phyloP scores from a whole-genome alignment of 345 rosid genomes.

The Sisymbrium altissimum region DNA sequence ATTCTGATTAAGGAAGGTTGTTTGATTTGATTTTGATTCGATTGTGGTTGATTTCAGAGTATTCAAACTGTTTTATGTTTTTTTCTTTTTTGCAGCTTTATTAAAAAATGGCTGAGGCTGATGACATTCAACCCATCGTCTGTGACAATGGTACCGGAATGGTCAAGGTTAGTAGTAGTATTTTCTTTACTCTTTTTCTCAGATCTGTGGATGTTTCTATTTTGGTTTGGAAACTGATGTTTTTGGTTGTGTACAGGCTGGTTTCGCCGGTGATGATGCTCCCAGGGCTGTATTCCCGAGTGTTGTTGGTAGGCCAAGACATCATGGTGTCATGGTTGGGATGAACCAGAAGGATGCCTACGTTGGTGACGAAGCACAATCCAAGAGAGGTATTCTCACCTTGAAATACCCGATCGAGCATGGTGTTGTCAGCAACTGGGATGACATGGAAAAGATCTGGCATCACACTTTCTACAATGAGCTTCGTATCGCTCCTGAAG shows the following conservation, averaged over 20 bases:
- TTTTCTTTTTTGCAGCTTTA: conserved; percentile 26
- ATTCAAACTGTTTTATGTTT: background rate
- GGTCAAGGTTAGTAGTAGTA: conserved; percentile 36
- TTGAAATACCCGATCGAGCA: conserved; percentile 64
- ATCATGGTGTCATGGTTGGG: conserved; percentile 66
- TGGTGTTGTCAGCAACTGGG: conserved; percentile 73
- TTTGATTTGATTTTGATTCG: too few relatives aligned
- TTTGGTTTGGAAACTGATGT: background rate
- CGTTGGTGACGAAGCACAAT: conserved; percentile 64
- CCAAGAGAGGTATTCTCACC: conserved; percentile 65
- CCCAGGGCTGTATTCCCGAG: conserved; percentile 65
- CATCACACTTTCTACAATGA: conserved; percentile 66
- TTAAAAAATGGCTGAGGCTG: conserved; percentile 40
- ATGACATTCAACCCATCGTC: conserved; percentile 42
- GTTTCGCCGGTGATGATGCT: conserved; percentile 64
- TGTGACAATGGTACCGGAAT: conserved; percentile 46
- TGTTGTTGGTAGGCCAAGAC: conserved; percentile 68
- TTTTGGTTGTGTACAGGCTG: conserved; percentile 38
- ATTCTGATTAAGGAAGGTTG: background rate
- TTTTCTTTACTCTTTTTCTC: background rate
- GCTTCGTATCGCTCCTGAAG: conserved; percentile 60
- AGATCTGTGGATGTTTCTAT: background rate
- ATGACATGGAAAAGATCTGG: conserved; percentile 68
- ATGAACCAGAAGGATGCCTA: conserved; percentile 68
- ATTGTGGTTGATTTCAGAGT: background rate